These are phyloP conservation scores for Yamadazyma nakazawae DNA, from an alignment of 805 yeast species.

Conservation along the genomic window DNA sequence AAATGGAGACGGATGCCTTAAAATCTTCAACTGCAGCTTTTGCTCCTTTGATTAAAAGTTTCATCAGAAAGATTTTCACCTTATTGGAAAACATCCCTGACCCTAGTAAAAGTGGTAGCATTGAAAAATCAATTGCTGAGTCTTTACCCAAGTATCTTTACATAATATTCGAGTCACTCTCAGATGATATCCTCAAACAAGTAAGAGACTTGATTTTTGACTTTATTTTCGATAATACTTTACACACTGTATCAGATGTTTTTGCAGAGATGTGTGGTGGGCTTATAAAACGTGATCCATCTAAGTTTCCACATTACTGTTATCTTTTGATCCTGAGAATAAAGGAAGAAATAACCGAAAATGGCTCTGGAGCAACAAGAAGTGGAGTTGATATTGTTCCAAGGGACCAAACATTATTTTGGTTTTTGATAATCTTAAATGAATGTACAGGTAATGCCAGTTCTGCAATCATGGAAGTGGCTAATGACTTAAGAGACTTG, in stretches of 20 bases:
- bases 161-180: slow-evolving; percentile 53
- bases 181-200: slow-evolving; percentile 49
- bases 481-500: slow-evolving; percentile 46
- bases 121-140: slow-evolving; percentile 46
- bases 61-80: slow-evolving; percentile 57
- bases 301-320: slow-evolving; percentile 41
- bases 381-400: slow-evolving; percentile 63
- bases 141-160: slow-evolving; percentile 35
- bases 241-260: slow-evolving; percentile 60
- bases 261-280: slow-evolving; percentile 72
- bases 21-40: slow-evolving; percentile 73
- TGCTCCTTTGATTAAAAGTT: slow-evolving; percentile 51
- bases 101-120: slow-evolving; percentile 46
- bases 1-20: slow-evolving; percentile 53
- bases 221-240: slow-evolving; percentile 57
- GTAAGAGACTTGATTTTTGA: slow-evolving; percentile 49
- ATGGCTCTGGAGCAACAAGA: slow-evolving; percentile 78
- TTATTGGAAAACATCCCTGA: slow-evolving; percentile 70
- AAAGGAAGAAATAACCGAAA: slow-evolving; percentile 63
- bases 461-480: slow-evolving; percentile 40
- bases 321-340: slow-evolving; percentile 50
- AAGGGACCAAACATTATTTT: slow-evolving; percentile 72
- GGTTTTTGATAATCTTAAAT: slow-evolving; percentile 67
- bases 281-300: slow-evolving; percentile 62
- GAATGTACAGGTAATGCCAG: slow-evolving; percentile 71